Base-by-base conservation (phyloP, 169 alveolate genomes). In the Cryptosporidium viatorum region DNA sequence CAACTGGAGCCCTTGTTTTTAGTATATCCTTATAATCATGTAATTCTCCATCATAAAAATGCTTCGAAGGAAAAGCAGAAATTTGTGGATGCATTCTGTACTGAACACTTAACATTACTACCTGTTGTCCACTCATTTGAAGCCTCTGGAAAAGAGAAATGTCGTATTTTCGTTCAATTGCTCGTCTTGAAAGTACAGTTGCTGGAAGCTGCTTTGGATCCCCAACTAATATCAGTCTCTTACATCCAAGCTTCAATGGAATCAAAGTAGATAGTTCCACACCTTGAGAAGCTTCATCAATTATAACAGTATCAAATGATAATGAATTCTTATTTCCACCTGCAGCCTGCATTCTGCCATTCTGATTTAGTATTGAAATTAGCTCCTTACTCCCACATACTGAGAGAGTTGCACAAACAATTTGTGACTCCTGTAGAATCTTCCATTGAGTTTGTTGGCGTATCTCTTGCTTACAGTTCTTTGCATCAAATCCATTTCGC, bases 161-260 rank as follows among this genome's bases (percentile, higher is more conserved):
- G 71, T 93, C 92, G 69, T 95, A 94, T 58, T 95, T 94, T 52
- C 89, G 92, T 43, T 85, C 86, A 16, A 92, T 71, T 14, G 98
- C 98, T 33, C 93, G 95, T 62, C 95, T 91, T 3, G 98, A 95
- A 68, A 97, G 94, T 21, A 97, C 98, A 29, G 99, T 97, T 5
- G 99, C 99, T n/a, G 99, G 97, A 52, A 97, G 95, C 87, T 98
- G 99, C 93, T 96, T 97, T 92, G 96, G 99, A 93, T 98, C 99
- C 2, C 99, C 99, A 10, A 98, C 98, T 92, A 98, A 96, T 67
- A 98, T 97, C 84, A 97, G 94, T 60, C 99, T 94, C 85, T 95
- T 95, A 43, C 98, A 94, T 1, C 96, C 94, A 85, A 94, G 95
- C 60, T 93, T 93, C 48, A 95, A 71, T 31, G 97, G 96, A 3